Conservation (phyloP, 768 basidiomycete species). For the Auricularia sp. region DNA sequence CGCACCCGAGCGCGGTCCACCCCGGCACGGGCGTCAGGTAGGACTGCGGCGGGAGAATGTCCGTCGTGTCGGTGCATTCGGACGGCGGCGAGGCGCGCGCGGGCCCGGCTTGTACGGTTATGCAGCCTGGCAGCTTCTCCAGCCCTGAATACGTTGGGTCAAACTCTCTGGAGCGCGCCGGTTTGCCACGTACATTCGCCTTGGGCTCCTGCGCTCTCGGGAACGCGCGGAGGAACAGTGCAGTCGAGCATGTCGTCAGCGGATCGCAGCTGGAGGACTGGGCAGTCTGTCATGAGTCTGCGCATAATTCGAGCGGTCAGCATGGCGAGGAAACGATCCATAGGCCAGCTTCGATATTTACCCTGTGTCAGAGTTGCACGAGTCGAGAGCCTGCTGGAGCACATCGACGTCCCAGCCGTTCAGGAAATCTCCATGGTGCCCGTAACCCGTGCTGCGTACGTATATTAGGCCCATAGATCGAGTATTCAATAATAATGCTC, state of each 20-base stretch:
- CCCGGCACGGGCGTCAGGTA: background rate
- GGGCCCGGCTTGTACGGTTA: conserved; percentile 10
- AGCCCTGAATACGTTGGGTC: background rate
- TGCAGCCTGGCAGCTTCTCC: conserved; percentile 13
- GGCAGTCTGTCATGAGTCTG: background rate
- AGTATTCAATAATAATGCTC: no score
- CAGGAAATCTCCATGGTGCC: background rate
- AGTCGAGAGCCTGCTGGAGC: conserved; percentile 13
- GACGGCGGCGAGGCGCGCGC: background rate
- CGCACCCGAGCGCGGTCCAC: background rate
- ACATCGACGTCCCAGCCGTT: conserved; percentile 15
- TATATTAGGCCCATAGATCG: background rate
- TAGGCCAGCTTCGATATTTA: background rate
- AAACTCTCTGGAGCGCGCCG: no score
- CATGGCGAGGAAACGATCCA: no score
- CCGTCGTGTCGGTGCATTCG: background rate
- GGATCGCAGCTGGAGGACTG: conserved; percentile 12
- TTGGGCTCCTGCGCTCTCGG: conserved; percentile 10
- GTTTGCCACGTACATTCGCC: conserved; percentile 2
- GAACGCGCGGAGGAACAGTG: conserved; percentile 10
- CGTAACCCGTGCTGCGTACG: no score
- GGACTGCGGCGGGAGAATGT: background rate
- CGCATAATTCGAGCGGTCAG: background rate
- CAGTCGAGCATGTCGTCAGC: conserved; percentile 5
- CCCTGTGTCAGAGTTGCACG: background rate